These are phyloP conservation scores for Talaromyces atroroseus DNA, from an alignment of 2,329 filamentous ascomycete genomes.

Conservation along the genomic window DNA sequence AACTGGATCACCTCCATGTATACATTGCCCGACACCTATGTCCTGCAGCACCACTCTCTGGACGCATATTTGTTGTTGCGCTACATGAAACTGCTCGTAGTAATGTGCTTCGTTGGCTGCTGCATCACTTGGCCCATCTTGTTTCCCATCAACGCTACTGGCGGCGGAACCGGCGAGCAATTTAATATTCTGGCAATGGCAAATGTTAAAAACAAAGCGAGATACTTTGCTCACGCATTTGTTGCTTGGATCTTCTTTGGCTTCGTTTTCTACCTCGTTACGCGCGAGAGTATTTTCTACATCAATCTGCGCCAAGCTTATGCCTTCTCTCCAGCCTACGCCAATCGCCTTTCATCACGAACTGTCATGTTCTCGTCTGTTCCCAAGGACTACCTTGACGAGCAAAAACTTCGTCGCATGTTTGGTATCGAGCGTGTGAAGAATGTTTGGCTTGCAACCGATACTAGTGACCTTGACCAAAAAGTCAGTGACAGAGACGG, in stretches of 20 bases:
- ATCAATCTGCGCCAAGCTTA: conserved; percentile 92
- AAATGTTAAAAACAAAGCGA: conserved; percentile 62
- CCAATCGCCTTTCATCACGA: conserved; percentile 78
- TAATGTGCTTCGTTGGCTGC: conserved; percentile 78
- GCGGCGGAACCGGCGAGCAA: conserved; percentile 58
- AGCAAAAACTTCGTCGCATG: conserved; percentile 68
- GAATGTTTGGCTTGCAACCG: conserved; percentile 76
- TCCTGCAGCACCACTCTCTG: conserved; percentile 84
- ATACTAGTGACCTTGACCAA: conserved; percentile 71
- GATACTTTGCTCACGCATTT: conserved; percentile 76
- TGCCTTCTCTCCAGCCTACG: conserved; percentile 75
- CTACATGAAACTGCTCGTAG: conserved; percentile 71
- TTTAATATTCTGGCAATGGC: conserved; percentile 74
- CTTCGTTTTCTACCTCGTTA: conserved; percentile 83
- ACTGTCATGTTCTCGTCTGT: conserved; percentile 88
- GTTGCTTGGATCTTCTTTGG: conserved; percentile 77
- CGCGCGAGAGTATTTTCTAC: conserved; percentile 83
- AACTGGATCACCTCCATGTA: conserved; percentile 66
- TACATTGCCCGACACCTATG: conserved; percentile 65
- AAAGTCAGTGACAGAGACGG: conserved; percentile 76
- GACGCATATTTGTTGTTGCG: conserved; percentile 89
- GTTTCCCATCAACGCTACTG: conserved; percentile 83
- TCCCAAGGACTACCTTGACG: conserved; percentile 69
- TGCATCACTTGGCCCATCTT: conserved; percentile 82
- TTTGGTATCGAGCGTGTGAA: conserved; percentile 75